These are phyloP conservation scores for Trifolium fragiferum DNA, from an alignment of 306 rosid species.

Conservation along the genomic window DNA sequence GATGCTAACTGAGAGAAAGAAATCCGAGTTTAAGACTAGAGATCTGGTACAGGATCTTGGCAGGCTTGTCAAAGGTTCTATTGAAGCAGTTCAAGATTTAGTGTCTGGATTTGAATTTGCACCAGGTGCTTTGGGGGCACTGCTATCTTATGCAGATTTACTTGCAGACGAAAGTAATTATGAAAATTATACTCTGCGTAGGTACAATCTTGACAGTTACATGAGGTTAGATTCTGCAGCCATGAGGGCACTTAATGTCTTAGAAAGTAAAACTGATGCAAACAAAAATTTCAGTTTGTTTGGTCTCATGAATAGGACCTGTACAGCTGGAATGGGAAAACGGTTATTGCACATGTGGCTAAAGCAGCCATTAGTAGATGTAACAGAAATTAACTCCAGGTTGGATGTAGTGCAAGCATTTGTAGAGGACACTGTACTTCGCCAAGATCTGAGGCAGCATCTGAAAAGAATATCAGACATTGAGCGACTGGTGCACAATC, in stretches of 20 bases:
- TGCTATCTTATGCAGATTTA: slow-evolving; percentile 84
- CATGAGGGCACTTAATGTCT: slow-evolving; percentile 86
- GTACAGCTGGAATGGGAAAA: slow-evolving; percentile 99
- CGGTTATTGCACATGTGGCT: slow-evolving; percentile 92
- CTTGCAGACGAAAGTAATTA: slow-evolving; percentile 92
- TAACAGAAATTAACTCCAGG: slow-evolving; percentile 75
- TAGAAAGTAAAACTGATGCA: slow-evolving; percentile 93
- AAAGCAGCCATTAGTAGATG: slow-evolving; percentile 90
- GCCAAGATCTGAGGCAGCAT: slow-evolving; percentile 89
- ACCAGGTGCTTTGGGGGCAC: slow-evolving; percentile 85
- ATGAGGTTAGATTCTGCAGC: slow-evolving; percentile 98
- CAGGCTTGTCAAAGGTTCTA: slow-evolving; percentile 92
- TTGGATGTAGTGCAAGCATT: slow-evolving; percentile 90
- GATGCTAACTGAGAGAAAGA: slow-evolving; percentile 92
- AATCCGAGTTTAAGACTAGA: slow-evolving; percentile 82
- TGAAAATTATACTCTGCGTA: slow-evolving; percentile 73
- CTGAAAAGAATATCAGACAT: slow-evolving; percentile 90
- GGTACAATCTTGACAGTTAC: slow-evolving; percentile 77
- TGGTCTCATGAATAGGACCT: slow-evolving; percentile 96
- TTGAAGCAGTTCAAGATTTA: slow-evolving; percentile 87
- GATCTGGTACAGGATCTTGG: slow-evolving; percentile 91
- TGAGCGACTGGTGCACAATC: slow-evolving; percentile 77
- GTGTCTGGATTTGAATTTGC: slow-evolving; percentile 89
- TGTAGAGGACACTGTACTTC: slow-evolving; percentile 85
- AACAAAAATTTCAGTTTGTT: slow-evolving; percentile 94